Percentiles rank a stretch among this genome's conserved stretches.
These are phyloP conservation scores for Penicillium oxalicum DNA, from an alignment of 2,329 filamentous ascomycete genomes.

Conservation along the genomic window DNA sequence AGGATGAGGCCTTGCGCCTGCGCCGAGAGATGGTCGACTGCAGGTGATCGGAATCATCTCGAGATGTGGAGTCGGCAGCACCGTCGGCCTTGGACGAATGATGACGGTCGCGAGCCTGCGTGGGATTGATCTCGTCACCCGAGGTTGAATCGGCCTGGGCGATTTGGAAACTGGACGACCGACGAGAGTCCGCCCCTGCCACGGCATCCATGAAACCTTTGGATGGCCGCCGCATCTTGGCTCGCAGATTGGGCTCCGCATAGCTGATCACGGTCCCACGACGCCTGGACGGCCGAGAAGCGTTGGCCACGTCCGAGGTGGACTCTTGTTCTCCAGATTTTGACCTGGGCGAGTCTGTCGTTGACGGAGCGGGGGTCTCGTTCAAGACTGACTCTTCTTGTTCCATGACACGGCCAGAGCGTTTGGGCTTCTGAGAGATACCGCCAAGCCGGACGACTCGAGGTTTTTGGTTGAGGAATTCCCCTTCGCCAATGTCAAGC, in stretches of 20 bases:
- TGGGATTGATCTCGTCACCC: conserved; percentile 20
- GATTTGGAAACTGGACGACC: conserved; percentile 42
- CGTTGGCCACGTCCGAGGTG: conserved; percentile 36
- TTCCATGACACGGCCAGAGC: conserved; percentile 7
- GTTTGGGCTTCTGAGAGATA: conserved; percentile 11
- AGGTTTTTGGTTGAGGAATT: conserved; percentile 6
- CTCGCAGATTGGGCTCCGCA: conserved; percentile 71
- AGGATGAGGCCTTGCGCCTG: conserved; percentile 27
- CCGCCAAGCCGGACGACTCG: conserved; percentile 5
- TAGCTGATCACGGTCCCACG: conserved; percentile 68
- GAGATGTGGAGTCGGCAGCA: background rate
- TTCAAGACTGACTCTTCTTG: conserved; percentile 2
- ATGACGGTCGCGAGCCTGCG: conserved; percentile 1
- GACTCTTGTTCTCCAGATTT: conserved; percentile 5
- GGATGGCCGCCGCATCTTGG: conserved; percentile 77
- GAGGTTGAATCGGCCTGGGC: conserved; percentile 36
- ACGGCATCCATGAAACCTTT: conserved; percentile 73
- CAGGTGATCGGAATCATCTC: conserved; percentile 15
- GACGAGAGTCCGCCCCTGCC: conserved; percentile 45
- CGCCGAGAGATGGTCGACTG: conserved; percentile 25
- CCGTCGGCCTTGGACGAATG: background rate
- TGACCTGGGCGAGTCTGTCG: conserved; percentile 9
- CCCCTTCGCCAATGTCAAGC: conserved; percentile 6
- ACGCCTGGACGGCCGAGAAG: conserved; percentile 60
- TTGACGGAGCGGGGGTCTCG: background rate